These are phyloP conservation scores for Xylariaceae sp. DNA, from an alignment of 2,329 filamentous ascomycete genomes.

Conservation along the genomic window DNA sequence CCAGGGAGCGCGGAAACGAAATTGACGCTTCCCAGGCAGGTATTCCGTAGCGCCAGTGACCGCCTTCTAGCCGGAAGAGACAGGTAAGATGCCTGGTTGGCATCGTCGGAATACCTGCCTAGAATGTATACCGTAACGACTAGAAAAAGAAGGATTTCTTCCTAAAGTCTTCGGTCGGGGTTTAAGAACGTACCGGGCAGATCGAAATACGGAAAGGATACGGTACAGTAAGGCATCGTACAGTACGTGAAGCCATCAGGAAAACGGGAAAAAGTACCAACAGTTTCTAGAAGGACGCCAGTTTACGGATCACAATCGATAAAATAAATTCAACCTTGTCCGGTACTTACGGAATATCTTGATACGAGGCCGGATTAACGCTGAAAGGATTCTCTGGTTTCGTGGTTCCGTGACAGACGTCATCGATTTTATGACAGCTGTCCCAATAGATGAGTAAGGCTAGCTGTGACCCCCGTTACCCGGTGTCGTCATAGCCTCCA, in stretches of 20 bases:
- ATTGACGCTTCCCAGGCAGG: background rate
- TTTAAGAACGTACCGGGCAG: no score
- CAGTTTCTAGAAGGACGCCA: background rate
- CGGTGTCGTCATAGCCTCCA: conserved; percentile 16
- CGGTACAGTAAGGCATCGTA: background rate
- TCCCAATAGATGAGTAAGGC: background rate
- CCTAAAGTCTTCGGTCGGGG: no score
- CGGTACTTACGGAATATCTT: background rate
- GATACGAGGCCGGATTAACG: background rate
- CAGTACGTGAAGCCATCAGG: background rate
- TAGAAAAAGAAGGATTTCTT: background rate
- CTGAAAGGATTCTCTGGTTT: conserved; percentile 17
- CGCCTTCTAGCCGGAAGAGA: background rate
- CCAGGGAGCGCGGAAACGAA: background rate
- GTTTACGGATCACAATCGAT: background rate
- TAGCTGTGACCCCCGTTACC: no score
- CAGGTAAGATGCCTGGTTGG: background rate
- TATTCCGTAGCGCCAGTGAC: background rate
- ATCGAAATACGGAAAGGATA: background rate
- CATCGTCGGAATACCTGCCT: no score
- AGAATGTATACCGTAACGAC: no score
- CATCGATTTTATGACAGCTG: conserved; percentile 18
- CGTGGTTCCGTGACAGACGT: conserved; percentile 22
- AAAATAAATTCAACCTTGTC: no score
- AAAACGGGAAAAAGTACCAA: no score